Conservation (phyloP, 257 asterid species). For the Solanum piurae region DNA sequence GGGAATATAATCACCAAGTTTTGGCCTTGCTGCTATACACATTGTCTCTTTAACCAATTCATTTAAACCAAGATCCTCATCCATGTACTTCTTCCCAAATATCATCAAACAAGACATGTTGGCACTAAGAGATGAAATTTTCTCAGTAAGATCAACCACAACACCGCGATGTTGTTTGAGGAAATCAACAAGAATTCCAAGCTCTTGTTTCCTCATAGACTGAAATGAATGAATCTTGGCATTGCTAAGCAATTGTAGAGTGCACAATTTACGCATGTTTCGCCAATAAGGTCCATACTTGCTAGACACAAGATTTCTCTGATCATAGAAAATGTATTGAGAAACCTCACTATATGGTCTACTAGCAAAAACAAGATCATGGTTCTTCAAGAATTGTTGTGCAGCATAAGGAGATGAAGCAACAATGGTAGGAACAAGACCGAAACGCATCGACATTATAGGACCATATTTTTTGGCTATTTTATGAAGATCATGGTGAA, state of each 20-base stretch:
- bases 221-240: conserved; percentile 1
- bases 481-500: not conserved
- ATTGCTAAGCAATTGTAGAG: not conserved
- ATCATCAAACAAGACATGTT: not conserved
- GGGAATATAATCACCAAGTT: not conserved
- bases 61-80: not conserved
- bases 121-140: not conserved
- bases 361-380: conserved; percentile 3
- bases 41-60: not conserved
- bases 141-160: not conserved
- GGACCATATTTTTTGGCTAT: not conserved
- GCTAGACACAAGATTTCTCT: not conserved
- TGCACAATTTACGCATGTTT: not conserved
- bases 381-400: conserved; percentile 5
- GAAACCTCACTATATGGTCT: not conserved
- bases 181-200: not conserved
- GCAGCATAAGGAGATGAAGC: conserved; percentile 1
- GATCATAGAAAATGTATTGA: not conserved
- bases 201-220: not conserved
- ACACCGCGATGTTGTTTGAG: not conserved
- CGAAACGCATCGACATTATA: not conserved
- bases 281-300: conserved; percentile 8
- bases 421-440: not conserved
- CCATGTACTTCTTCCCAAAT: not conserved
- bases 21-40: not conserved